Evolutionary conservation across 1,139 yeast genomes (phyloP).

Genomic region (Lipomyces yarrowii): DNA sequence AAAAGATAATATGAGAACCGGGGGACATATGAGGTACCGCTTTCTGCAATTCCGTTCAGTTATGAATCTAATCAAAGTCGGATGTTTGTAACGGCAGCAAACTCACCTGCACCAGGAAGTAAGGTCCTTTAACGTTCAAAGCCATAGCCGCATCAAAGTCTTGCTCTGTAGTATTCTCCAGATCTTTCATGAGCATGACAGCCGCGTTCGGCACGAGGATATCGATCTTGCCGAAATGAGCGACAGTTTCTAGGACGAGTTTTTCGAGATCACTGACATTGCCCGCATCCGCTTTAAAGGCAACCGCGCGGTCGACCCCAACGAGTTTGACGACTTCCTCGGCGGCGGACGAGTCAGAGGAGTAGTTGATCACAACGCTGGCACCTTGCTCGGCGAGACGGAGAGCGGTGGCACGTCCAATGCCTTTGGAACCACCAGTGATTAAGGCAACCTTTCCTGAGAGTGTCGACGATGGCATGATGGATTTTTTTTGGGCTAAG

Average conservation of each 20-base stretch:
- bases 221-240: conserved; percentile 47
- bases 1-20: neutral
- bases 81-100: no score
- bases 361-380: conserved; percentile 40
- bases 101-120: conserved; percentile 34
- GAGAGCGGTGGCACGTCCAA: conserved; percentile 47
- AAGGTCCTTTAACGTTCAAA: conserved; percentile 35
- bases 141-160: conserved; percentile 30
- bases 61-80: no score
- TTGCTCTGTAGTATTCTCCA: conserved; percentile 25
- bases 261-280: conserved; percentile 47
- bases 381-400: conserved; percentile 43
- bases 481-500: no score
- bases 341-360: conserved; percentile 28
- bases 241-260: conserved; percentile 45
- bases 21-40: conserved; percentile 1
- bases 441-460: conserved; percentile 30
- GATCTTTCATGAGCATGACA: conserved; percentile 41
- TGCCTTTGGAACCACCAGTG: conserved; percentile 50
- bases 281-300: conserved; percentile 40
- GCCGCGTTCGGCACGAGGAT: conserved; percentile 54
- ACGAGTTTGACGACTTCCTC: conserved; percentile 38
- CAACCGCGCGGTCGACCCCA: conserved; percentile 37
- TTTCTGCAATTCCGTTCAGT: no score
- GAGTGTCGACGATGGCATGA: neutral